A percentile compares a stretch with the other conserved stretches of the same genome.
Evolutionary conservation across 106 monocot species (phyloP).

Genomic region (Apostasia shenzhenica): DNA sequence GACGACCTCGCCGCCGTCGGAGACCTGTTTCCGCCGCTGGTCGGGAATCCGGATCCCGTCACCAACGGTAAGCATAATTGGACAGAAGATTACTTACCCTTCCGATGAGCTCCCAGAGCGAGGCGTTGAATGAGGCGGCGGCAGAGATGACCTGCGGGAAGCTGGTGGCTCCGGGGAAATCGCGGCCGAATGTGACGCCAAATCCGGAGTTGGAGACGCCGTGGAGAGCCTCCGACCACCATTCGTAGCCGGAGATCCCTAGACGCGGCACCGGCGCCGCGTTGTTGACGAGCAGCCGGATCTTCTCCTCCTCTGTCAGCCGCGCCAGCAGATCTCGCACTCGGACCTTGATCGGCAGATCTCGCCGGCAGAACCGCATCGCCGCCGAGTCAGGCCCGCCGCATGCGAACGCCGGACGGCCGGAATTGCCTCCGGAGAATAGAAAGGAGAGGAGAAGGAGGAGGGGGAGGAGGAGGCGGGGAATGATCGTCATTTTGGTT

Average conservation of each 20-base stretch:
- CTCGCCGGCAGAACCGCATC: constrained; percentile 26
- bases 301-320: constrained; percentile 45
- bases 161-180: constrained; percentile 46
- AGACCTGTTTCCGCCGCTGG: neutral
- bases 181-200: constrained; percentile 44
- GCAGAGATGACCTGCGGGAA: constrained; percentile 66
- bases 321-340: constrained; percentile 34
- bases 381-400: constrained; percentile 11
- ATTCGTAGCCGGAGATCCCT: constrained; percentile 43
- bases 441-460: neutral
- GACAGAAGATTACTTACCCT: constrained; percentile 9
- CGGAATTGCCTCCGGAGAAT: neutral
- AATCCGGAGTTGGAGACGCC: constrained; percentile 48
- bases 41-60: neutral
- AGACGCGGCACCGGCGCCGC: constrained; percentile 51
- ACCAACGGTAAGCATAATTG: neutral
- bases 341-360: constrained; percentile 20
- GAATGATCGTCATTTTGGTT: neutral
- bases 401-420: constrained; percentile 37
- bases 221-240: constrained; percentile 83
- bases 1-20: too few relatives aligned
- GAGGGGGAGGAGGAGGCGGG: constrained; percentile 9
- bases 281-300: constrained; percentile 40
- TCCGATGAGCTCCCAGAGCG: constrained; percentile 53
- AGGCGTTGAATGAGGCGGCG: constrained; percentile 59